Evolutionary conservation across 2,329 filamentous ascomycete genomes (phyloP).

Genomic region (Colletotrichum sp.): DNA sequence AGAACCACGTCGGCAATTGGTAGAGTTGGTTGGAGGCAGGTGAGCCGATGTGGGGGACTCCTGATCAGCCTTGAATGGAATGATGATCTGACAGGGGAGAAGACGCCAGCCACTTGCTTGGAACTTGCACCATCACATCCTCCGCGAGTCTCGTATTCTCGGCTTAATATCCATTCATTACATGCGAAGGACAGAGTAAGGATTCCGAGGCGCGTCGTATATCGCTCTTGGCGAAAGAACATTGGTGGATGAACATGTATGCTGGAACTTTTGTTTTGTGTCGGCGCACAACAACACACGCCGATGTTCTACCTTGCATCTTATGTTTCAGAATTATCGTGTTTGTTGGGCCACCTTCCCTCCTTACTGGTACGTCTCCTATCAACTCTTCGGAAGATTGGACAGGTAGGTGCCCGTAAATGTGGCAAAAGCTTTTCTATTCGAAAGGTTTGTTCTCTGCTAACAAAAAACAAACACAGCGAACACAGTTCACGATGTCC

Average conservation of each 20-base stretch:
- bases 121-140: not conserved
- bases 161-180: not conserved
- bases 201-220: not conserved
- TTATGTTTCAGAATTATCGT: not conserved
- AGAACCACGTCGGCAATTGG: not conserved
- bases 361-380: not conserved
- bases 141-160: not conserved
- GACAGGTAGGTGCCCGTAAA: not conserved
- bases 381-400: not conserved
- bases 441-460: not conserved
- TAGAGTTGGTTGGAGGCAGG: not conserved
- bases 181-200: not conserved
- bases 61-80: not conserved
- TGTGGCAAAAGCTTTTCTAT: not conserved
- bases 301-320: not conserved
- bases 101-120: not conserved
- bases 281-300: not conserved
- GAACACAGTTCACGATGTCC: too few species aligned
- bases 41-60: not conserved
- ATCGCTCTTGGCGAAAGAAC: not conserved
- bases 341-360: not conserved
- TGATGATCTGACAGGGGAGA: not conserved
- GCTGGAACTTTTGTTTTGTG: not conserved
- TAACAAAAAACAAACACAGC: not conserved
- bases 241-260: not conserved